Evolutionary conservation across 345 rosid genomes (phyloP).

Genomic region (rapeseed (Brassica napus)): DNA sequence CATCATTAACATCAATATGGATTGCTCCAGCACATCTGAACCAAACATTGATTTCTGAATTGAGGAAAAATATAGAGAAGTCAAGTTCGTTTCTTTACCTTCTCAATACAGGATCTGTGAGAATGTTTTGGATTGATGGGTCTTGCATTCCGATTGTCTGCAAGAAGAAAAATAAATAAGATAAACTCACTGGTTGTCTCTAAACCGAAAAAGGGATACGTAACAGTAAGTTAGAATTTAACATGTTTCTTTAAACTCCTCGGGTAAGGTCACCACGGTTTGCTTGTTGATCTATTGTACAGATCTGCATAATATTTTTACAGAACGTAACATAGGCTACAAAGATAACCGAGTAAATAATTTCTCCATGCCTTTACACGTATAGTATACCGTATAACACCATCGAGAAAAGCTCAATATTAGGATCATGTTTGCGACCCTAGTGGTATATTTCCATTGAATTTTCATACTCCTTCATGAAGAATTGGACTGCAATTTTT

Average conservation of each 20-base stretch:
- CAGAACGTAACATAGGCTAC: neutral
- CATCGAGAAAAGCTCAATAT: conserved; percentile 81
- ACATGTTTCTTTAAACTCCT: conserved; percentile 1
- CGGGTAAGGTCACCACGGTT: conserved; percentile 94
- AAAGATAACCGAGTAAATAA: neutral
- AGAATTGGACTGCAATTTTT: conserved; percentile 86
- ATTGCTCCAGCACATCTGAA: no score
- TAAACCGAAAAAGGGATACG: neutral
- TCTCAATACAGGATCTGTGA: conserved; percentile 96
- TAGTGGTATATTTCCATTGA: conserved; percentile 84
- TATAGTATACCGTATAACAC: conserved; percentile 62
- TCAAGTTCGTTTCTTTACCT: conserved; percentile 43
- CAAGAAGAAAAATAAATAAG: neutral
- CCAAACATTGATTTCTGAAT: no score
- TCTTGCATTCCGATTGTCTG: no score
- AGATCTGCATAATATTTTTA: conserved; percentile 51
- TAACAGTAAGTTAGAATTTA: neutral
- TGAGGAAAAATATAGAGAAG: no score
- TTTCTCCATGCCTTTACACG: neutral
- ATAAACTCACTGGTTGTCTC: neutral
- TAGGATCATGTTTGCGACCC: conserved; percentile 82
- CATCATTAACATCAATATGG: no score
- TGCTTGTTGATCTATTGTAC: conserved; percentile 82
- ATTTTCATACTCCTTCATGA: conserved; percentile 96
- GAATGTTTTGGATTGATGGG: conserved; percentile 62